A percentile compares a stretch with the other conserved stretches of the same genome.
These are phyloP conservation scores for Blastomyces percursus DNA, from an alignment of 2,329 filamentous ascomycete genomes.

Conservation along the genomic window DNA sequence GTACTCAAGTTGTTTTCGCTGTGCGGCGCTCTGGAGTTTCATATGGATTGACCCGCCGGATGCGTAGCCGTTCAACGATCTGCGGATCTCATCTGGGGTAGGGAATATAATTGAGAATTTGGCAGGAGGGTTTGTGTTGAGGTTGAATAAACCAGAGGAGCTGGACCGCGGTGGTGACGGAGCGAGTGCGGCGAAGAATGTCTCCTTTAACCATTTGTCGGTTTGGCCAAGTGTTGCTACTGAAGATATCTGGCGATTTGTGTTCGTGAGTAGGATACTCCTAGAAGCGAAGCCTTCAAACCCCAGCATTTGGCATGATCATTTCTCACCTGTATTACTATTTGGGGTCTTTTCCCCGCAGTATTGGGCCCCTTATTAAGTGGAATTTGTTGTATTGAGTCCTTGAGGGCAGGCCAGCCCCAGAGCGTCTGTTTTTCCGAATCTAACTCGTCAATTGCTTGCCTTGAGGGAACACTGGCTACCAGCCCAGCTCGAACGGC, in stretches of 20 bases:
- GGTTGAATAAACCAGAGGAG: slow-evolving; percentile 1
- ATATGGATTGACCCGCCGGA: slow-evolving; percentile 75
- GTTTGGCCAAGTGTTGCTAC: slow-evolving; percentile 65
- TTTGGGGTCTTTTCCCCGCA: slow-evolving; percentile 21
- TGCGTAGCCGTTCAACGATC: slow-evolving; percentile 63
- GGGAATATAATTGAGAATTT: slow-evolving; percentile 68
- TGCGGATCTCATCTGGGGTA: slow-evolving; percentile 64
- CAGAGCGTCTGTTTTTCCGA: slow-evolving; percentile 47
- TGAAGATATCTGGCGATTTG: slow-evolving; percentile 58
- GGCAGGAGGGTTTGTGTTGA: slow-evolving; percentile 19
- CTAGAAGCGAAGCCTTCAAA: not conserved
- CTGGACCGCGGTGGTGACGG: slow-evolving; percentile 16
- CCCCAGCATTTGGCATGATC: slow-evolving; percentile 1
- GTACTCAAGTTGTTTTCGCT: slow-evolving; percentile 63
- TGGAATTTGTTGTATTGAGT: slow-evolving; percentile 47
- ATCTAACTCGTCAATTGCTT: slow-evolving; percentile 39
- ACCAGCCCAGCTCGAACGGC: slow-evolving; percentile 58
- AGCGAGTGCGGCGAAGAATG: slow-evolving; percentile 43
- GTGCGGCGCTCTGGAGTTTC: slow-evolving; percentile 58
- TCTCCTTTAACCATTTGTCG: slow-evolving; percentile 60
- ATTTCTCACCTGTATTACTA: slow-evolving; percentile 27
- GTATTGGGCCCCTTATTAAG: slow-evolving; percentile 26
- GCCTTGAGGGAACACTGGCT: slow-evolving; percentile 65
- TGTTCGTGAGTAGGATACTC: not conserved
- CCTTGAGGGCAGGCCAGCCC: slow-evolving; percentile 62